Conservation (phyloP, 129 eudicot species). For the Chrysanthemum seticuspe region DNA sequence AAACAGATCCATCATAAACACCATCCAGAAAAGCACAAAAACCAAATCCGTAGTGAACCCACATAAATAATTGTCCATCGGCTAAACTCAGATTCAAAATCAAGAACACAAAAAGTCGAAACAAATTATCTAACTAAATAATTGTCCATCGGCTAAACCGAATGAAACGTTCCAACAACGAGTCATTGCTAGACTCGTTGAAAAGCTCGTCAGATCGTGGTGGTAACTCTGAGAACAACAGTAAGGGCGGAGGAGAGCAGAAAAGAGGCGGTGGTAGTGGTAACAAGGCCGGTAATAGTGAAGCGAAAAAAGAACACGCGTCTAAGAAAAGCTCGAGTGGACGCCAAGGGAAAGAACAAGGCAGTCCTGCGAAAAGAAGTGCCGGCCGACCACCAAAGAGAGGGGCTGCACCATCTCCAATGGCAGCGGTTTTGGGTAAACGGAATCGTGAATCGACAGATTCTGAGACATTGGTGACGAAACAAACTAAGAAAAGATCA, state of each 20-base stretch:
- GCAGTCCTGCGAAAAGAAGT: slow-evolving; percentile 47
- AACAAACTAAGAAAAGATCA: slow-evolving; percentile 60
- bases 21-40: too few species aligned
- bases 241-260: slow-evolving; percentile 32
- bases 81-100: too few species aligned
- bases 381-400: slow-evolving; percentile 71
- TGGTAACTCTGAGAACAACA: slow-evolving; percentile 32
- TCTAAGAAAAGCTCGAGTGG: slow-evolving; percentile 30
- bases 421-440: slow-evolving; percentile 38
- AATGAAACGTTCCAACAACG: slow-evolving; percentile 48
- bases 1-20: too few species aligned
- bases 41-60: too few species aligned
- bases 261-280: slow-evolving; percentile 36
- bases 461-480: slow-evolving; percentile 37
- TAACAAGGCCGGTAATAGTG: slow-evolving; percentile 25
- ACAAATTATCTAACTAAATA: too few species aligned
- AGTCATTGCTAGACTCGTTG: slow-evolving; percentile 30
- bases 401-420: slow-evolving; percentile 49
- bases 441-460: slow-evolving; percentile 45
- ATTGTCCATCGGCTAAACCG: too few species aligned
- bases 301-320: slow-evolving; percentile 42
- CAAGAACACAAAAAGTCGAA: too few species aligned
- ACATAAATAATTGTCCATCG: too few species aligned
- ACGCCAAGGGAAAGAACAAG: slow-evolving; percentile 45
- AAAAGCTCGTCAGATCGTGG: slow-evolving; percentile 40